Percentiles rank a stretch among this genome's conserved stretches.
These are phyloP conservation scores for Epichloe gansuensis DNA, from an alignment of 2,329 filamentous ascomycete genomes.

Conservation along the genomic window DNA sequence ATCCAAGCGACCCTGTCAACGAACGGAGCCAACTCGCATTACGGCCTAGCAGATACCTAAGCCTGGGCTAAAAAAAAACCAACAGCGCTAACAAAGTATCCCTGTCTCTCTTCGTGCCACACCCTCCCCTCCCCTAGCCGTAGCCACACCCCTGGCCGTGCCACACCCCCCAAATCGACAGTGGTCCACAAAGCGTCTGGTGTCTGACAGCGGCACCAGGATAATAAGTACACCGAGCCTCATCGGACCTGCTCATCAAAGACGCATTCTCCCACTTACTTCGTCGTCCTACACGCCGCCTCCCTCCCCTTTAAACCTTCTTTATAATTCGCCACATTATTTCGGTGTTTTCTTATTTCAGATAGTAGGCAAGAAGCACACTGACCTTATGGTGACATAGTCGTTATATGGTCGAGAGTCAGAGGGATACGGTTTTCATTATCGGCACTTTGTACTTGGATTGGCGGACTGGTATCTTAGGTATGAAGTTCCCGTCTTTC, in stretches of 20 bases:
- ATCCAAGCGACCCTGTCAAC: no score
- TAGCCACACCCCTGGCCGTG: neutral
- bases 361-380: neutral
- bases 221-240: constrained; percentile 6
- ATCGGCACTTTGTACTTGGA: neutral
- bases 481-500: neutral
- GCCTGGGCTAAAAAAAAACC: neutral
- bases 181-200: constrained; percentile 1
- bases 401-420: neutral
- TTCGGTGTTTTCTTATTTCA: neutral
- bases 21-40: no score
- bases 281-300: neutral
- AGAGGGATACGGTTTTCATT: neutral
- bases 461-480: neutral
- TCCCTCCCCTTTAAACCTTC: neutral
- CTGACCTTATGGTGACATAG: neutral
- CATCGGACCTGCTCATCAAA: constrained; percentile 3
- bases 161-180: neutral
- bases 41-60: no score
- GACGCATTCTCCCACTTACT: constrained; percentile 2
- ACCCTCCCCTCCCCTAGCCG: neutral
- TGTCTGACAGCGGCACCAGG: neutral
- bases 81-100: neutral
- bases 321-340: neutral
- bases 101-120: neutral